Evolutionary conservation across 345 rosid species (phyloP).

Genomic region (Gossypium herbaceum): DNA sequence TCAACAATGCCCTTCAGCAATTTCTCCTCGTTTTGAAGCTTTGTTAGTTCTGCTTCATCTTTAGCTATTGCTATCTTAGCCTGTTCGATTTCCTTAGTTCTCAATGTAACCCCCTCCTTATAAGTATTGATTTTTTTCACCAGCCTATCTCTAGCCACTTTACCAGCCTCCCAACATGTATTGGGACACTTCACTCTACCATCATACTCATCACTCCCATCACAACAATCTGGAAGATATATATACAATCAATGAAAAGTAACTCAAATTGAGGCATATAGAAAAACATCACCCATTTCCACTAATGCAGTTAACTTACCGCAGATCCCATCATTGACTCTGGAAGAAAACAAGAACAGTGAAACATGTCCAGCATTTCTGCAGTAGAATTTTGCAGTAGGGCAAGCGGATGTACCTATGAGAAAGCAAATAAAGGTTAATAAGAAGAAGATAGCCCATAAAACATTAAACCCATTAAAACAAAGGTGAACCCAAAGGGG

Average conservation of each 20-base stretch:
- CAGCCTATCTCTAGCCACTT: conserved; percentile 71
- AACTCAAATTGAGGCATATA: neutral
- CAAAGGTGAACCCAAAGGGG: neutral
- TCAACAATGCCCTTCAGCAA: conserved; percentile 66
- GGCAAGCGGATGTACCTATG: conserved; percentile 96
- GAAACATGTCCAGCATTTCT: conserved; percentile 71
- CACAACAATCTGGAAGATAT: conserved; percentile 76
- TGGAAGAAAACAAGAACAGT: conserved; percentile 60
- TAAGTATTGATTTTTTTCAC: conserved; percentile 62
- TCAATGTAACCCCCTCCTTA: conserved; percentile 53
- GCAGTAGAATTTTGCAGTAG: conserved; percentile 78
- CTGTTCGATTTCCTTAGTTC: conserved; percentile 49
- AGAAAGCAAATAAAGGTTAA: neutral
- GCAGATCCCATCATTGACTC: conserved; percentile 94
- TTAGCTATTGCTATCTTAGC: conserved; percentile 61
- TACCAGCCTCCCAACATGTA: conserved; percentile 94
- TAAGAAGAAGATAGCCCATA: neutral
- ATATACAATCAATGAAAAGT: conserved; percentile 4
- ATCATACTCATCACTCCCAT: conserved; percentile 95
- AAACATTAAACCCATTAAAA: neutral
- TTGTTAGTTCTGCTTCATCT: conserved; percentile 64
- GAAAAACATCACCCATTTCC: neutral
- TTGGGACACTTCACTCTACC: conserved; percentile 64
- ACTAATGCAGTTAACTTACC: conserved; percentile 38
- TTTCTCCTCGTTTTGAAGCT: conserved; percentile 73